Evolutionary conservation across 75 land plant species (phyloP).

Genomic region (Selaginella moellendorffii): DNA sequence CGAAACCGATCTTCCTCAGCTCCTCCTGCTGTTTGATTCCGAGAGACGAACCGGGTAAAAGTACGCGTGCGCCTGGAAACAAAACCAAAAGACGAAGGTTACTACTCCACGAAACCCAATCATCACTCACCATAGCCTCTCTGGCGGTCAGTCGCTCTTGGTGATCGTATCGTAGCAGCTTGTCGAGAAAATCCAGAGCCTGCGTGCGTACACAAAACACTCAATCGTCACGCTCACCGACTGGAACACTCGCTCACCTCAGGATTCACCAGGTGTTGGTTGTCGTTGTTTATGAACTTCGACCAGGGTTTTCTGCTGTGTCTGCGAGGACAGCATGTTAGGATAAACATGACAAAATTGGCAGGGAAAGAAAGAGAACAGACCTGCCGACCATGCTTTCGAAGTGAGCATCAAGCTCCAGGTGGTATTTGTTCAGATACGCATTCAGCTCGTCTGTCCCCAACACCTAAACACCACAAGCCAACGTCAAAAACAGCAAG

Average conservation of each 20-base stretch:
- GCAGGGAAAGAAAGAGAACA: background rate
- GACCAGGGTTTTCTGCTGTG: slow-evolving; percentile 91
- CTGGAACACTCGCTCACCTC: too few relatives aligned
- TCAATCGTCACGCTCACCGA: too few relatives aligned
- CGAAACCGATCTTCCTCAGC: slow-evolving; percentile 2
- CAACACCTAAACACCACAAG: slow-evolving; percentile 33
- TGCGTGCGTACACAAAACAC: slow-evolving; percentile 13
- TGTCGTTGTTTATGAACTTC: slow-evolving; percentile 66
- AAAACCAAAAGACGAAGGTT: background rate
- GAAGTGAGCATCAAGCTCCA: slow-evolving; percentile 70
- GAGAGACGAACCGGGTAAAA: slow-evolving; percentile 55
- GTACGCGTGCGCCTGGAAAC: slow-evolving; percentile 64
- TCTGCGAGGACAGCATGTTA: slow-evolving; percentile 26
- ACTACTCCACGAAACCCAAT: slow-evolving; percentile 1
- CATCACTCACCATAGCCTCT: slow-evolving; percentile 50
- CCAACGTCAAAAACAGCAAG: slow-evolving; percentile 9
- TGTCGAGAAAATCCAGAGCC: slow-evolving; percentile 94
- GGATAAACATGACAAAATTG: background rate
- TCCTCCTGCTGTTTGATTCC: slow-evolving; percentile 44
- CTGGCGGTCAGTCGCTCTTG: slow-evolving; percentile 80
- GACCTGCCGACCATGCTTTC: slow-evolving; percentile 76
- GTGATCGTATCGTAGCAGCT: slow-evolving; percentile 88
- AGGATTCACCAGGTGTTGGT: slow-evolving; percentile 74
- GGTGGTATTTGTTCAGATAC: slow-evolving; percentile 52
- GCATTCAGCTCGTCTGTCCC: slow-evolving; percentile 73